Base-by-base conservation (phyloP, 2,329 filamentous ascomycete species). In the Calonectria leucothoes region DNA sequence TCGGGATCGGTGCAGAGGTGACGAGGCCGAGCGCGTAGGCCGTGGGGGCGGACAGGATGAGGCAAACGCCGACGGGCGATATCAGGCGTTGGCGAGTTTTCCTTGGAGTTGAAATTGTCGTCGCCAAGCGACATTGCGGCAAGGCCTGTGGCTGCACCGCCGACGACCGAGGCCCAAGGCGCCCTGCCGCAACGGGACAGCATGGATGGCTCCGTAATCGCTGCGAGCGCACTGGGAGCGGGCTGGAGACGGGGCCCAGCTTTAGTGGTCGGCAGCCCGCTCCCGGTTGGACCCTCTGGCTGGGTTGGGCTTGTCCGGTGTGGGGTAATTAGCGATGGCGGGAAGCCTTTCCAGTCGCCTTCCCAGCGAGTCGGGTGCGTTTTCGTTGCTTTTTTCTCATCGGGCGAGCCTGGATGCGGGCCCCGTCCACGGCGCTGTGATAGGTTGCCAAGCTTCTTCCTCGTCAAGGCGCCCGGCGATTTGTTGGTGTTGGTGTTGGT, bases 81-180 rank as follows among this genome's bases (percentile, higher is more conserved):
- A 29, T 57, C 33, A 42, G 48, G 20, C 17, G 65, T 57, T 68
- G 66, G 49, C 57, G 37, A 52, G 23, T 59, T 69, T 69, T 65
- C 17, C 49, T 45, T 65, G 59, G 66, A 33, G 69, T 71, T 71
- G 69, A 61, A 57, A 49, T 65, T 59, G 55, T 39, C 25, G 35
- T 33, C 11, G 52, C 49, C 27, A 66, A 42, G 37, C 65, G 57
- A 49, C 51, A 69, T 72, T 65, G 65, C 57, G 33, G 23, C 23
- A 14, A 23, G 39, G 55, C 20, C 20, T 59, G 31, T 59, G 31
- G 29, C 48, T 33, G 35, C 61, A 49, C 23, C 49, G 31, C 15
- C 23, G 29, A 27, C 8, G 27, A 25, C 70, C 70, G 70, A 72
- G 70, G 70, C 39, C 33, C 64, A 33, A 33, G 52, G 25, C 39